A percentile compares a stretch with the other conserved stretches of the same genome.
phyloP scores from a whole-genome alignment of 352 stramenopile genomes.

The Saprolegnia diclina region DNA sequence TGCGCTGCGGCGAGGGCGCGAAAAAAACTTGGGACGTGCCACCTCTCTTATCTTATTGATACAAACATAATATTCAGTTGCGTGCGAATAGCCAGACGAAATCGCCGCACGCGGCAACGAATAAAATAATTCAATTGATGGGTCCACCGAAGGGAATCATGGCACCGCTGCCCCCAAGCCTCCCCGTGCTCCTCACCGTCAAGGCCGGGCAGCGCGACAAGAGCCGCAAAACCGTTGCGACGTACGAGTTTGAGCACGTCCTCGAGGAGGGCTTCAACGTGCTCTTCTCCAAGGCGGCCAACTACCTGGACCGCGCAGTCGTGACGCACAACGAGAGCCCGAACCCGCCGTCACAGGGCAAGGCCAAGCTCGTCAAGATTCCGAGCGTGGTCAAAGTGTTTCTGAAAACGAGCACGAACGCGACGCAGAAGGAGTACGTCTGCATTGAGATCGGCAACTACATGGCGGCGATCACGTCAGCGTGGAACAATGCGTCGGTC shows the following conservation, averaged over 20 bases:
- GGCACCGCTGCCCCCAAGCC: background rate
- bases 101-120: too few relatives aligned
- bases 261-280: constrained; percentile 9
- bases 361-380: background rate
- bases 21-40: too few relatives aligned
- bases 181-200: background rate
- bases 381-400: background rate
- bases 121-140: background rate
- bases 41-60: too few relatives aligned
- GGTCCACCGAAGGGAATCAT: background rate
- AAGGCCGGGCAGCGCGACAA: background rate
- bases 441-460: background rate
- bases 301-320: background rate
- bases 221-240: background rate
- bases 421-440: constrained; percentile 6
- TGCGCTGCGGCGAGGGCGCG: too few relatives aligned
- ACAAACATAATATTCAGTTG: too few relatives aligned
- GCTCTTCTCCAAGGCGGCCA: background rate
- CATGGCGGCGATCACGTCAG: background rate
- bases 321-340: background rate
- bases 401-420: background rate
- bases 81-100: too few relatives aligned
- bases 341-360: too few relatives aligned
- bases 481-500: background rate
- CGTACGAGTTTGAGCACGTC: background rate